These are phyloP conservation scores for Talaromyces albobiverticillius DNA, from an alignment of 2,329 filamentous ascomycete species.

Conservation along the genomic window DNA sequence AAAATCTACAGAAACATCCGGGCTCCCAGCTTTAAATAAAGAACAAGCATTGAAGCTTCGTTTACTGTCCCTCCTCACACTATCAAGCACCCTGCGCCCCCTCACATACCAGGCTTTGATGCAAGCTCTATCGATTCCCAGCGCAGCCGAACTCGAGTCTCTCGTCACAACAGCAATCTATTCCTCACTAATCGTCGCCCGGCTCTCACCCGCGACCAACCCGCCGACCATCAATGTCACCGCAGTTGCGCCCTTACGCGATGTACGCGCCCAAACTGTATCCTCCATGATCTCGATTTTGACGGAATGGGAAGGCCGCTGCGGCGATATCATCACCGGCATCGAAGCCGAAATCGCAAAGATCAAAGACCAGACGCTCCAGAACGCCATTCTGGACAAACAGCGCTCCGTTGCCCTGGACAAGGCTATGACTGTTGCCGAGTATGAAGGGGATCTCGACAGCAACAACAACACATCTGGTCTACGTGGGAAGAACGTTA, in stretches of 20 bases:
- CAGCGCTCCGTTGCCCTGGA: slow-evolving; percentile 51
- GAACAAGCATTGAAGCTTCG: slow-evolving; percentile 81
- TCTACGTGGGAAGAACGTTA: slow-evolving; percentile 14
- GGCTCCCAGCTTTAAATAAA: slow-evolving; percentile 68
- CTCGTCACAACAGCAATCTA: slow-evolving; percentile 87
- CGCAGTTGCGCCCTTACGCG: slow-evolving; percentile 79
- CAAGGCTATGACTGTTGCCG: slow-evolving; percentile 49
- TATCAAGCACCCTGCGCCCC: slow-evolving; percentile 64
- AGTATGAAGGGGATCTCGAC: no score
- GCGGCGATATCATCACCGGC: slow-evolving; percentile 67
- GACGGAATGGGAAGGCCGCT: slow-evolving; percentile 73
- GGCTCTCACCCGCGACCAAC: slow-evolving; percentile 82
- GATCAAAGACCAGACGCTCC: slow-evolving; percentile 60
- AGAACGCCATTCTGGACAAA: slow-evolving; percentile 51
- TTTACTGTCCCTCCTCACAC: slow-evolving; percentile 81
- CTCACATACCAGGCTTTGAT: slow-evolving; percentile 73
- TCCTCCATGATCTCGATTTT: slow-evolving; percentile 67
- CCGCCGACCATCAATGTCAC: slow-evolving; percentile 72
- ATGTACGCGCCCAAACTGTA: slow-evolving; percentile 72
- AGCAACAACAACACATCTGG: slow-evolving; percentile 15
- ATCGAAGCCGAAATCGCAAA: slow-evolving; percentile 71
- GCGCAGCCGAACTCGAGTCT: slow-evolving; percentile 71
- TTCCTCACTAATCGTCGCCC: slow-evolving; percentile 74
- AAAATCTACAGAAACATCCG: slow-evolving; percentile 40
- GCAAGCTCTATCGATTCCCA: slow-evolving; percentile 63